Evolutionary conservation across 805 yeast genomes (phyloP), one percentile per base, ranked within the genome.

Genomic region (Trichomonascus vanleenenianus): DNA sequence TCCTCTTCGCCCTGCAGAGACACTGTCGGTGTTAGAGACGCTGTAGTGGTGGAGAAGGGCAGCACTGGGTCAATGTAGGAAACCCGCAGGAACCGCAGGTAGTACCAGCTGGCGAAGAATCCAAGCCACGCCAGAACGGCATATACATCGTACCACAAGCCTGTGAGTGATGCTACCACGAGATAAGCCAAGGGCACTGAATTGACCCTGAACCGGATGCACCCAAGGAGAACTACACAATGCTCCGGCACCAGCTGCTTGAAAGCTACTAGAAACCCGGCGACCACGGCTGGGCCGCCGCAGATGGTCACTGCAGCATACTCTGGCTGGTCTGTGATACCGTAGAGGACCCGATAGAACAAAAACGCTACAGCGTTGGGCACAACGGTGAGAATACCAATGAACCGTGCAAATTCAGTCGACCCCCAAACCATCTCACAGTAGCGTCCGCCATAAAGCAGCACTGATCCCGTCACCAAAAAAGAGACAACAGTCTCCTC

Each of bases 41-140:
- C 12, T 8, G 53, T 42, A 14, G 25, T 42, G 30, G 25, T 40
- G 1, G 52, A 31, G 16, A 53, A 71, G 47, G 84, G 81, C 49
- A 81, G 65, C n/a, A 71, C 60, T 38, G 78, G 80, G 45, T 77
- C 83, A 18, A 67, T 61, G n/a, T 68, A 64, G 39, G 75, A 72
- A 12, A 73, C 58, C 57, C 87, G 93, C 67, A 67, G 80, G 62
- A 86, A 89, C 53, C 97, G 73, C 54, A 89, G 70, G 60, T 87
- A 91, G 40, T 66, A 59, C 85, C 91, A 89, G 14, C 89, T 70
- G 2, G 78, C 67, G 41, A 85, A 63, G 55, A 89, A 87, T 6
- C 73, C 73, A 2, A 56, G 25, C 59, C 62, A 58, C 20, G 64
- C 60, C 19, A 64, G 60, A 3, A 57, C 22, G 11, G 47, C 42